Evolutionary conservation across 2,329 filamentous ascomycete genomes (phyloP), one percentile per base, ranked within the genome.

Genomic region (Lachnellula hyalina): DNA sequence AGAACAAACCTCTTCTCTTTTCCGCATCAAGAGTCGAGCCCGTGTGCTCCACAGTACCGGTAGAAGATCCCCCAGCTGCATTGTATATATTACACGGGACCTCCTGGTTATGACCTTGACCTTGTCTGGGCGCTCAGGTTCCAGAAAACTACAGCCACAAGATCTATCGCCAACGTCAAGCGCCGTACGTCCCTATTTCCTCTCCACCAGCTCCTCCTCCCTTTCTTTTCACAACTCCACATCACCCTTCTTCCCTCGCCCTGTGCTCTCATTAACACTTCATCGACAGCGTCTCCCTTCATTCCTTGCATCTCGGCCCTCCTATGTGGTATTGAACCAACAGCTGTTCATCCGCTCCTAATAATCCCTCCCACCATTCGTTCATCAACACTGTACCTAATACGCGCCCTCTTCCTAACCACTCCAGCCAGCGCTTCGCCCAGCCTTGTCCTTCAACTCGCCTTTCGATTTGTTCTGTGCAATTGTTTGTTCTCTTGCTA

Each of bases 161-260:
- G 48, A 57, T 61, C 49, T 55, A 41, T 59, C 54, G 55, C 56
- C 61, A 58, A 58, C 57, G 23, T 55, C 57, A 60, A 61, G 56
- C 61, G 58, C 59, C 59, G 60, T 64, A 61, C 48, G 45, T 55
- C 57, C 57, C 58, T 60, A 60, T 36, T 53, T 35, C 53, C 49
- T 35, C 46, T n/a, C 46, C 28, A 12, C 35, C 25, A 28, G 2
- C 36, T 17, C 47, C 38, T 25, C 49, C 23, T 51, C 44, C 44
- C 45, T 25, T 53, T 48, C 51, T 35, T 53, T 53, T 50, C 50
- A 54, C 52, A 50, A 42, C 40, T 46, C 40, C 47, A 53, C 47
- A 42, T 45, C 51, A 48, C 51, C 45, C 45, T 38, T 47, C 34
- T 35, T 15, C 32, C 19, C 32, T 48, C 36, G 25, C 48, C 32